Conservation (phyloP, 352 stramenopile species). For the Pythium phragmiticola region DNA sequence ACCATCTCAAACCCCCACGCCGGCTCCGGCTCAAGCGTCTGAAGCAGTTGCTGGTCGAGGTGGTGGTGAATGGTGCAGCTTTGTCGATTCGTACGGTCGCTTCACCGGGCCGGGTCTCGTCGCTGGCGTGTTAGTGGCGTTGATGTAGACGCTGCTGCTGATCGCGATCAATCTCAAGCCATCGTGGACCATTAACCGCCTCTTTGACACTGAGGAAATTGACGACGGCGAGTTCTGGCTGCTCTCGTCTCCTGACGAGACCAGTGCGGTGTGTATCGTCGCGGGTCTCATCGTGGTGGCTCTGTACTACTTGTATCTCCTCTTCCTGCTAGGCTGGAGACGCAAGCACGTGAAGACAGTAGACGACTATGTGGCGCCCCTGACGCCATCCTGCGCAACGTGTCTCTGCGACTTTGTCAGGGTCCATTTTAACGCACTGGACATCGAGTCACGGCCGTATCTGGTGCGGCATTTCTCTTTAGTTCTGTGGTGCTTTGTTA, state of each 20-base stretch:
- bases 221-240: constrained; percentile 27
- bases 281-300: background rate
- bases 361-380: constrained; percentile 8
- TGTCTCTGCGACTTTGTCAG: constrained; percentile 16
- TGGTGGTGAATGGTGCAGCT: constrained; percentile 10
- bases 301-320: constrained; percentile 20
- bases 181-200: constrained; percentile 15
- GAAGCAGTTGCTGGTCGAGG: background rate
- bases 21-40: background rate
- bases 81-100: constrained; percentile 19
- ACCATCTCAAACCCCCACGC: too few species aligned
- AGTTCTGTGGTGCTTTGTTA: background rate
- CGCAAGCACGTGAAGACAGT: constrained; percentile 15
- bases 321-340: constrained; percentile 15
- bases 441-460: constrained; percentile 17
- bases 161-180: constrained; percentile 20
- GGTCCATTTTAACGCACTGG: constrained; percentile 11
- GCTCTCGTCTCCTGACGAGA: background rate
- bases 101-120: constrained; percentile 17
- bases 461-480: constrained; percentile 9
- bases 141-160: constrained; percentile 17
- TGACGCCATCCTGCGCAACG: constrained; percentile 5
- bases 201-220: constrained; percentile 11
- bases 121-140: background rate
- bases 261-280: background rate